Evolutionary conservation across 352 stramenopile species (phyloP), one percentile per base, ranked within the genome.

Genomic region (Phytopythium montanum): DNA sequence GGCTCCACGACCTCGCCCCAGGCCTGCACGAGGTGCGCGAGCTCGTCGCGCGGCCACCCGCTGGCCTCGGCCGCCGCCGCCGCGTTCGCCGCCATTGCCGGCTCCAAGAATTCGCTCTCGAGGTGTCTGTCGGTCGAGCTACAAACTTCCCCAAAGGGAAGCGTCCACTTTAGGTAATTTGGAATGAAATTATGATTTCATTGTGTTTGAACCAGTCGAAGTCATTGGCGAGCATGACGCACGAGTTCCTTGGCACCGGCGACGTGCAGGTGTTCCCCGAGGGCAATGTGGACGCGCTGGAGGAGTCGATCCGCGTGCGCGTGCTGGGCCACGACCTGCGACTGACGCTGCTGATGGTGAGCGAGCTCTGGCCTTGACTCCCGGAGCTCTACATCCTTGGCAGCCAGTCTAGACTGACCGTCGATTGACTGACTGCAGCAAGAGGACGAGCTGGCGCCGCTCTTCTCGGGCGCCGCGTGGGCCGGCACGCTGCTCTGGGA

Each of bases 391-490:
- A n/a, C n/a, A n/a, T n/a, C n/a, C n/a, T n/a, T n/a, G n/a, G n/a
- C n/a, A n/a, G n/a, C n/a, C n/a, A n/a, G n/a, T n/a, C n/a, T n/a
- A n/a, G 8, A 1, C 33, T 38, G 33, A 38, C 33, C 33, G n/a
- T 39, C 10, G 23, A 23, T 25, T 13, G n/a, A 36, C 9, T 16
- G 25, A 13, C 26, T 16, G 12, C 54, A 94, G 84, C 76, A 88
- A 77, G 79, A 86, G 61, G 76, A 96, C 61, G 87, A 96, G 53
- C 77, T 98, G 26, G 92, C 92, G 29, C 94, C 94, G 28, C 68
- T 98, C 8, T 98, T 98, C 73, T 94, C 92, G 23, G 94, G 94
- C 10, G 90, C 89, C 8, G 79, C 87, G 39, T 98, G 94, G 94
- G 94, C 94, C 5, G 94, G 94, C 1, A 98, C 94, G 26, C 74